These are phyloP conservation scores for Termitomyces sp. DNA, from an alignment of 768 basidiomycete genomes.

Conservation along the genomic window DNA sequence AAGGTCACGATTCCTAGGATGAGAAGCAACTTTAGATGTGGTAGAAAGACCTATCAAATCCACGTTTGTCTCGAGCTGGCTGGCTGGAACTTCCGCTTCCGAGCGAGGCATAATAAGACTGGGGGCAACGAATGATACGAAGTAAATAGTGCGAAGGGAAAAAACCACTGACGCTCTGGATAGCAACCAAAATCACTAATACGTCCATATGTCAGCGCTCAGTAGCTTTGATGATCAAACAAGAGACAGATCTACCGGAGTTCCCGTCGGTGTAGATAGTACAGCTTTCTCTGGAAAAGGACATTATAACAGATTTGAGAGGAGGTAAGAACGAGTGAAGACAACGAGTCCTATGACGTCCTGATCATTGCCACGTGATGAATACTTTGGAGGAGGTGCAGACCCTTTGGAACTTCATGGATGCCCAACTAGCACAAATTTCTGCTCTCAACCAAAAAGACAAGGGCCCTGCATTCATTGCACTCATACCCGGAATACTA, in stretches of 20 bases:
- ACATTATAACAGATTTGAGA: neutral
- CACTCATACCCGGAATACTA: slow-evolving; percentile 65
- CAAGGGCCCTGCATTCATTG: slow-evolving; percentile 70
- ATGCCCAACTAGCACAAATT: slow-evolving; percentile 58
- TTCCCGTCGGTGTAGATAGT: neutral
- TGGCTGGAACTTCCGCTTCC: slow-evolving; percentile 30
- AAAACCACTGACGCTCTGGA: neutral
- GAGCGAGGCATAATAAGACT: slow-evolving; percentile 33
- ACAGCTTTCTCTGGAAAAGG: neutral
- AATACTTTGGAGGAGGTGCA: neutral
- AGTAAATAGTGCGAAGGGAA: neutral
- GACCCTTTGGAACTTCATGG: slow-evolving; percentile 39
- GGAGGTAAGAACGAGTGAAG: no score
- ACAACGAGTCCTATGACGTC: no score
- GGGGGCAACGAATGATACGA: slow-evolving; percentile 8
- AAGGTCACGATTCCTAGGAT: slow-evolving; percentile 12
- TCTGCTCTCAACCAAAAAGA: slow-evolving; percentile 74
- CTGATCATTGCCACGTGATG: neutral
- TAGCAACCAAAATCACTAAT: slow-evolving; percentile 3
- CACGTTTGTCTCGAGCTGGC: slow-evolving; percentile 35
- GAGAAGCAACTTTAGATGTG: slow-evolving; percentile 2
- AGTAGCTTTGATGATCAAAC: neutral
- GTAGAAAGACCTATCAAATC: slow-evolving; percentile 15
- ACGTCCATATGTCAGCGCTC: neutral
- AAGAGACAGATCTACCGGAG: neutral